phyloP scores from a whole-genome alignment of 495 filamentous ascomycete species.

The Sordaria brevicollis region DNA sequence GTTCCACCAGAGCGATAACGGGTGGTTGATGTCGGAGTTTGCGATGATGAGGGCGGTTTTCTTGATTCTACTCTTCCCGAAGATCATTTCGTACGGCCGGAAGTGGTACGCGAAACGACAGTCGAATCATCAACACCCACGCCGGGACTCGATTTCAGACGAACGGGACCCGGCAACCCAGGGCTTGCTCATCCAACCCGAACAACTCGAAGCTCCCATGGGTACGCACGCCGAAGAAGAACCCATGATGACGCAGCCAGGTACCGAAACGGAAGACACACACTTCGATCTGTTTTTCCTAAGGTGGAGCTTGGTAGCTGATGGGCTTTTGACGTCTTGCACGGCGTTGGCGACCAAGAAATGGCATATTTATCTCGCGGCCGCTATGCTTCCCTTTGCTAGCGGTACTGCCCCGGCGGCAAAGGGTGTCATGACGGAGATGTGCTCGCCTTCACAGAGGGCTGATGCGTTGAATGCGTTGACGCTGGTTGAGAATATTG shows the following conservation, averaged over 20 bases:
- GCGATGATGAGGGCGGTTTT: constrained; percentile 44
- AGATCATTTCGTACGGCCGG: constrained; percentile 40
- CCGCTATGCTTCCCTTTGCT: constrained; percentile 41
- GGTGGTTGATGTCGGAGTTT: constrained; percentile 41
- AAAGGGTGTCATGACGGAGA: constrained; percentile 48
- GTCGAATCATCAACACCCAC: background rate
- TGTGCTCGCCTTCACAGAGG: constrained; percentile 36
- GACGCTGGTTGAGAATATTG: constrained; percentile 45
- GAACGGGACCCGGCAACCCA: constrained; percentile 10
- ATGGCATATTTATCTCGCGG: constrained; percentile 47
- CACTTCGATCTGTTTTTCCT: constrained; percentile 47
- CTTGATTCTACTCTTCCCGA: constrained; percentile 43
- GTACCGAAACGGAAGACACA: constrained; percentile 26
- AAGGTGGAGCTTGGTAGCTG: constrained; percentile 39
- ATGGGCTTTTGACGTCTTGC: constrained; percentile 40
- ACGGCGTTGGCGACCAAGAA: constrained; percentile 37
- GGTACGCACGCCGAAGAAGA: constrained; percentile 33
- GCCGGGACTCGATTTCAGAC: background rate
- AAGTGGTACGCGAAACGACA: constrained; percentile 27
- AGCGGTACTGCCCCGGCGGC: constrained; percentile 45
- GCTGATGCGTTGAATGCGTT: constrained; percentile 46
- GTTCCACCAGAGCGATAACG: constrained; percentile 44
- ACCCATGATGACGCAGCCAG: constrained; percentile 17
- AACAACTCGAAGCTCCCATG: constrained; percentile 29
- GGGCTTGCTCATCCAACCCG: constrained; percentile 11